Evolutionary conservation across 345 rosid genomes (phyloP).

Genomic region (Microcos paniculata): DNA sequence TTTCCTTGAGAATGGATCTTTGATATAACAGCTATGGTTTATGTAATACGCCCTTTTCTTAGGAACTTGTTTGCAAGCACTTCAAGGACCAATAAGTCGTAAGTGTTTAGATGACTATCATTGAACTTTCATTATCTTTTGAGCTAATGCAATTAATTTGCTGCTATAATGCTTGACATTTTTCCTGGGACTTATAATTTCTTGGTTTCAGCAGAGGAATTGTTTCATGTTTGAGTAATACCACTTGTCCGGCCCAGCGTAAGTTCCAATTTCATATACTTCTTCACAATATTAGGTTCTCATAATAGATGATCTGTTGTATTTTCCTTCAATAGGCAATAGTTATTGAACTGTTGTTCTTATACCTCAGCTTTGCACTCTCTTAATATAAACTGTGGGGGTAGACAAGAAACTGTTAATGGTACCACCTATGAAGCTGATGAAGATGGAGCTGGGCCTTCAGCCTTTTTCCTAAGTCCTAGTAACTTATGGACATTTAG

Average conservation of each 20-base stretch:
- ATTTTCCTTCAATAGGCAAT: background rate
- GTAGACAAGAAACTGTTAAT: background rate
- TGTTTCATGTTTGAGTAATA: constrained; percentile 20
- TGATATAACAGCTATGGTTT: background rate
- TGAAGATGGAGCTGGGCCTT: constrained; percentile 33
- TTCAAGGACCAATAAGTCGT: too few relatives aligned
- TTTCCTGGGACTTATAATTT: too few relatives aligned
- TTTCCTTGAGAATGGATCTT: background rate
- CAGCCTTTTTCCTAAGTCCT: constrained; percentile 16
- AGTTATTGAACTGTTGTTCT: background rate
- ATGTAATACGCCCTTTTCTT: background rate
- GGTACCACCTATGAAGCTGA: constrained; percentile 30
- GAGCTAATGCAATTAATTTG: too few relatives aligned
- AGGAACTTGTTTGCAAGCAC: too few relatives aligned
- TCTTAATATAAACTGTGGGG: constrained; percentile 50
- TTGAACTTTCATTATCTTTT: too few relatives aligned
- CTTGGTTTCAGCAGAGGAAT: constrained; percentile 29
- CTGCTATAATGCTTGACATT: background rate
- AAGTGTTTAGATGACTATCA: too few relatives aligned
- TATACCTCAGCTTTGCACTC: constrained; percentile 19
- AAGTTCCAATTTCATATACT: too few relatives aligned
- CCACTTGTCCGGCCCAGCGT: too few relatives aligned
- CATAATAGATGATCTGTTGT: too few relatives aligned
- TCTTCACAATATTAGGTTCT: too few relatives aligned
- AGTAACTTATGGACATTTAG: constrained; percentile 51